A percentile compares a stretch with the other conserved stretches of the same genome.
These are phyloP conservation scores for Haplographium delicatum DNA, from an alignment of 495 filamentous ascomycete genomes.

Conservation along the genomic window DNA sequence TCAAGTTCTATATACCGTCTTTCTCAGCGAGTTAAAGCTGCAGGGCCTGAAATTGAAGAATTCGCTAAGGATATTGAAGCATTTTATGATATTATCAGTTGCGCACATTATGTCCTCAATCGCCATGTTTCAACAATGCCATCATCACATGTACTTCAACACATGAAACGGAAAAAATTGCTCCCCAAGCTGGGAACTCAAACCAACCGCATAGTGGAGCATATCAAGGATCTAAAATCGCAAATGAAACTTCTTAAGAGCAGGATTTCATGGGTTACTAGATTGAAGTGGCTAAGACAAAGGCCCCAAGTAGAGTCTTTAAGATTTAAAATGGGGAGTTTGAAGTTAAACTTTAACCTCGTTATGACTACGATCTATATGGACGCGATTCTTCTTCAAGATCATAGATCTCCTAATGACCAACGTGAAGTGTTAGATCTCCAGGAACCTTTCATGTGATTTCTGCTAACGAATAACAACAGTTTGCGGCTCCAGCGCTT, in stretches of 20 bases:
- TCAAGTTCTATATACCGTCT: not conserved
- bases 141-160: not conserved
- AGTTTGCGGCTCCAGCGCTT: too few relatives aligned
- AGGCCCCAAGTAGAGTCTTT: not conserved
- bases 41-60: not conserved
- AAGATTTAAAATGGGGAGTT: not conserved
- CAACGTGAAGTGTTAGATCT: not conserved
- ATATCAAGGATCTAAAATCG: not conserved
- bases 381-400: not conserved
- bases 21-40: not conserved
- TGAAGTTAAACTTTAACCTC: not conserved
- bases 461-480: too few relatives aligned
- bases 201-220: not conserved
- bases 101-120: not conserved
- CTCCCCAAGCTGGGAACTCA: not conserved
- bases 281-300: not conserved
- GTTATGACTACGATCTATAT: not conserved
- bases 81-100: not conserved
- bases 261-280: not conserved
- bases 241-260: not conserved
- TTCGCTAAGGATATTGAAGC: not conserved
- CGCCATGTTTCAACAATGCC: too few relatives aligned
- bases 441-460: too few relatives aligned
- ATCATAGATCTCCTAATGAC: not conserved
- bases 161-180: not conserved